phyloP scores from a whole-genome alignment of 345 rosid genomes.

The Melastoma malabathricum region DNA sequence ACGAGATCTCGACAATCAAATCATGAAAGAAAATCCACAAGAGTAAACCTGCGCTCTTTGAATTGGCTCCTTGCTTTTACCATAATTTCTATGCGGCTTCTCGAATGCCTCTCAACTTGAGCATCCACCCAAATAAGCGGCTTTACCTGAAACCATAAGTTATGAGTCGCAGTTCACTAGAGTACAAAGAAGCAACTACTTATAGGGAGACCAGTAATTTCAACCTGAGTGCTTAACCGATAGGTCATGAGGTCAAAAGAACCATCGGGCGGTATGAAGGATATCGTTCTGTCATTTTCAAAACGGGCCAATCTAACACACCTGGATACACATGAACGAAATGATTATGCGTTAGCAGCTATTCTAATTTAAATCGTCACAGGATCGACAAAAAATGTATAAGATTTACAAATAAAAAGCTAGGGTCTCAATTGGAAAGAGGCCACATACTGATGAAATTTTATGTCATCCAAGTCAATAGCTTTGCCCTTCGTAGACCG shows the following conservation, averaged over 20 bases:
- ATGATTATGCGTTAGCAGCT: too few species aligned
- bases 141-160: conserved; percentile 43
- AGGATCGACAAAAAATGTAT: too few species aligned
- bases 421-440: conserved; percentile 6
- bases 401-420: not conserved
- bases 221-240: conserved; percentile 92
- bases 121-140: conserved; percentile 96
- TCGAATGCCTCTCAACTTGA: conserved; percentile 81
- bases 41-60: conserved; percentile 74
- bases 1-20: not conserved
- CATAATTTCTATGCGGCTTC: conserved; percentile 80
- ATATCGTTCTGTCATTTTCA: conserved; percentile 91
- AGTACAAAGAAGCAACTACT: not conserved
- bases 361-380: too few species aligned
- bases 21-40: conserved; percentile 3
- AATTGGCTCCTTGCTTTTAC: conserved; percentile 88
- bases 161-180: not conserved
- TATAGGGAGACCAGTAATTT: not conserved
- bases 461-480: conserved; percentile 91
- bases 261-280: conserved; percentile 96
- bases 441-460: conserved; percentile 76
- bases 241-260: conserved; percentile 97
- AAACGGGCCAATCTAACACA: conserved; percentile 95
- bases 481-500: conserved; percentile 90
- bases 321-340: conserved; percentile 18